Base-by-base conservation (phyloP, 2,329 filamentous ascomycete species). In the Talaromyces atroroseus region DNA sequence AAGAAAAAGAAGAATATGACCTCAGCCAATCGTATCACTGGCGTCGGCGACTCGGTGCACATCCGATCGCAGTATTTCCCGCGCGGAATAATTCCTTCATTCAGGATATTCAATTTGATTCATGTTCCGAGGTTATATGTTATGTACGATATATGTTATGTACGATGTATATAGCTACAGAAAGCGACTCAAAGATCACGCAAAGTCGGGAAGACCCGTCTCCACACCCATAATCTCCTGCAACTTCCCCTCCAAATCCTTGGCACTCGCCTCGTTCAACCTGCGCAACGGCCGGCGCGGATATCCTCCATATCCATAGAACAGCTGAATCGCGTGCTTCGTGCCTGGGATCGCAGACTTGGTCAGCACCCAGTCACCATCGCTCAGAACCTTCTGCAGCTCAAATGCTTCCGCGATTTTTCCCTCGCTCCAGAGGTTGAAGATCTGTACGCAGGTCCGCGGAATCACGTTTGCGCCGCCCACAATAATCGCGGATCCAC, bases 391-490 rank as follows among this genome's bases (percentile, higher is more conserved):
- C 75, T 88, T 87, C 69, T 95, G 90, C 62, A 91, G 78, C 63
- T 82, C 82, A 60, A 87, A 82, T 4, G 90, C 88, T 76, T 95
- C 89, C 29, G 89, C 85, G 59, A 80, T 81, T 75, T 88, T 87
- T 56, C 89, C 90, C 69, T 87, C 80, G 10, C 80, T 79, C 74
- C 87, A 94, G 54, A 92, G 79, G 67, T 89, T 82, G 86, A 90
- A 94, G 32, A 95, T 83, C 69, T 83, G 84, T 56, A 88, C 88
- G 66, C 89, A 94, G 12, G 88, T 78, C 77, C 92, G 92, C 57
- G 90, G 90, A 72, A 92, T 83, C 56, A 95, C 89, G 67, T 95
- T 95, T 60, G 90, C 90, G 49, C 89, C 89, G 42, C 90, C 90
- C 14, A 89, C 90, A 65, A 95, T 91, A 73, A 94, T 92, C 49